phyloP scores from a whole-genome alignment of 768 basidiomycete genomes.

The Suillus spraguei region DNA sequence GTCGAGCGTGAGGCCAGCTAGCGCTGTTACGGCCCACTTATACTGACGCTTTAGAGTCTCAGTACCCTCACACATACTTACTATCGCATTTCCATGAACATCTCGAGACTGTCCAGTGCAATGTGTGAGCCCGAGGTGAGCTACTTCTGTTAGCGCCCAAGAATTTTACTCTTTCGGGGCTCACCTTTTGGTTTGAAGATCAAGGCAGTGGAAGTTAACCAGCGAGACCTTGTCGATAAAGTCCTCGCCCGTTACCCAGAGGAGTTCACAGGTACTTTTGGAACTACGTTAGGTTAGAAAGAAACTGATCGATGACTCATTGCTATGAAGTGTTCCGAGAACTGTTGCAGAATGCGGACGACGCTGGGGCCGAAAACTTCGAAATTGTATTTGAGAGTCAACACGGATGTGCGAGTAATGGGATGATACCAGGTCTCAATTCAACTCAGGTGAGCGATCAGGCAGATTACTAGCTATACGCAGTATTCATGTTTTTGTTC shows the following conservation, averaged over 20 bases:
- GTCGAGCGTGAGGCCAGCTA: not conserved
- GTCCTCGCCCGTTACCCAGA: slow-evolving; percentile 21
- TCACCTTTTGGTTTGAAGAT: not conserved
- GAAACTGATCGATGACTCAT: not conserved
- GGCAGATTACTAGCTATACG: not conserved
- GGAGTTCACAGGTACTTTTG: slow-evolving; percentile 17
- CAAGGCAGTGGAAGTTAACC: slow-evolving; percentile 14
- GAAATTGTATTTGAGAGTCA: slow-evolving; percentile 39
- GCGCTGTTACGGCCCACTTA: not conserved
- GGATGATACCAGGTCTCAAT: not conserved
- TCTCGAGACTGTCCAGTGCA: not conserved
- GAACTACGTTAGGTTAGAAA: not conserved
- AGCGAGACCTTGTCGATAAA: slow-evolving; percentile 19
- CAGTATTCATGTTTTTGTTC: slow-evolving; percentile 15
- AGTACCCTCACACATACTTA: not conserved
- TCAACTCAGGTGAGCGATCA: not conserved
- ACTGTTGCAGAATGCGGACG: slow-evolving; percentile 59
- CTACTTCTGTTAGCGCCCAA: not conserved
- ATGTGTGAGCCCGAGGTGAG: slow-evolving; percentile 3
- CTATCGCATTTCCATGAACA: not conserved
- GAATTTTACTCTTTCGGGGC: not conserved
- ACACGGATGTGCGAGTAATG: slow-evolving; percentile 9
- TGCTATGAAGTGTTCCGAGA: slow-evolving; percentile 47
- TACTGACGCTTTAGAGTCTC: not conserved
- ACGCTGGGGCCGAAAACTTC: slow-evolving; percentile 40